Evolutionary conservation across 805 yeast species (phyloP), one percentile per base, ranked within the genome.

Genomic region (Pichia cephalocereana): DNA sequence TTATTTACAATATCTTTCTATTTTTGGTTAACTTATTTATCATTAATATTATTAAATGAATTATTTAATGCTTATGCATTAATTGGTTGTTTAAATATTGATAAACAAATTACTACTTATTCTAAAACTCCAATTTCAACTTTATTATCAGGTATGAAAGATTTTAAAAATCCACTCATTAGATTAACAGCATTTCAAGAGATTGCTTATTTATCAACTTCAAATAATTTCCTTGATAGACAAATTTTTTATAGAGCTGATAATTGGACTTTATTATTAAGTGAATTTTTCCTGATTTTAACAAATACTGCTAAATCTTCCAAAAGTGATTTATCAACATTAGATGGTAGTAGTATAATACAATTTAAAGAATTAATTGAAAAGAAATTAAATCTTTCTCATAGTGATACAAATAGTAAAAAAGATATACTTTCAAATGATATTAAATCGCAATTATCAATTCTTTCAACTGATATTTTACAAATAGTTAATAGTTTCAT

Each of bases 101-200:
- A 77, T 18, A 77, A 76, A 49, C 77, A 86, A 18, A 70, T 85
- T 9, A 76, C 83, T 41, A 63, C 76, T 12, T 74, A 77, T 30
- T 73, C 83, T 15, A 66, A 81, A 0, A 80, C 77, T 45, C 89
- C 87, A 8, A 67, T 81, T 44, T 76, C 74, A 45, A 81, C 89
- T 1, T 64, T 85, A 38, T 61, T 84, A 12, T 71, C 81, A 4
- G 91, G 91, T 0, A 69, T 85, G 51, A 72, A 74, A 45, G 80
- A 81, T 36, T 61, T 64, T 31, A 71, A 70, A 45, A 54, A 64
- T 41, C 70, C 68, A 11, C 69, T 77, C 47, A 75, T 76, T 1
- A 74, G 79, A 50, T 60, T 80, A 50, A 79, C 88, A 1, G 89
- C 91, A 3, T 83, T 79, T 65, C 91, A 85, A 64, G 93, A 85